Base-by-base conservation (phyloP, 306 rosid species). In the Castanea mollissima region DNA sequence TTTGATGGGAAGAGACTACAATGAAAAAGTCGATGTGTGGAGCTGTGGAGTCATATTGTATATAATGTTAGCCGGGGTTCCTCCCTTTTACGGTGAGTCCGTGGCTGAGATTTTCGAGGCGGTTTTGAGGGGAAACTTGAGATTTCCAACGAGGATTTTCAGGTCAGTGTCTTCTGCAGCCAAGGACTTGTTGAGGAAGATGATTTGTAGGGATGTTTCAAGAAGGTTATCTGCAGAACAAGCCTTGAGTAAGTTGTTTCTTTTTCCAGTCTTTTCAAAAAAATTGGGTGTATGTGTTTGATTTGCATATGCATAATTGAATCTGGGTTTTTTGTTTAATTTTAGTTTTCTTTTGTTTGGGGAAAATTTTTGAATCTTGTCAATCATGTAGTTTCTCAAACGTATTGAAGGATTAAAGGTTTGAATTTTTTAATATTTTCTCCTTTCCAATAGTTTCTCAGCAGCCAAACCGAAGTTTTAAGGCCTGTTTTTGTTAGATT, bases 181-280 rank as follows among this genome's bases (percentile, higher is more conserved):
- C 1, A 94, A 91, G 83, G 98, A 93, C 83, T 86, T 94, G 13
- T 34, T 94, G 76, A 89, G 88, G 86, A 94, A 90, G 86, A 89
- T 94, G 97, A 85, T 94, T 41, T 92, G 90, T 16, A 85, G 87
- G 55, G 97, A 94, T 69, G 69, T 75, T 1, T 89, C 91, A 0
- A 81, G 88, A 44, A 77, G 97, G 76, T 52, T 94, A 0, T 85
- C 97, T 0, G 97, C 93, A 0, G 91, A 92, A 1, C 97, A 92
- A 70, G 97, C 96, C 32, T 83, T 92, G 55, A 81, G 97, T 93
- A 89, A 74, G 90, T 81, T 68, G 11, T 6, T 44, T 13, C 11
- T 46, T 34, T 1, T 21, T 0, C 1, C 12, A 13, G 63, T 2
- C 4, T 3, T 27, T 13, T 12, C 5, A 23, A 23, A 23, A 23